Percentiles rank a stretch among this genome's conserved stretches.
phyloP scores from a whole-genome alignment of 352 stramenopile genomes.

The Globisporangium echinulatum region DNA sequence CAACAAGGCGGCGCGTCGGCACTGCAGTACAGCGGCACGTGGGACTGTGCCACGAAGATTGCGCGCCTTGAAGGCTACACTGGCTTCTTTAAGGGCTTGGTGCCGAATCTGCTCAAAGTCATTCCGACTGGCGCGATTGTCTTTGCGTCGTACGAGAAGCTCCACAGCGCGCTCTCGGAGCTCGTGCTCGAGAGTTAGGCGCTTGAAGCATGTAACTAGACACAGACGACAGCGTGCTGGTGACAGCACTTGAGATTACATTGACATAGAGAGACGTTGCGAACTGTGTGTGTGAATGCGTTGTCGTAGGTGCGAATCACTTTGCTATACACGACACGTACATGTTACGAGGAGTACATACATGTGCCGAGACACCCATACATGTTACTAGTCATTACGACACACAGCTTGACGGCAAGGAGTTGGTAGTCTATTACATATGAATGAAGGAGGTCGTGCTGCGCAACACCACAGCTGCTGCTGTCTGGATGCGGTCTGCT shows the following conservation, averaged over 20 bases:
- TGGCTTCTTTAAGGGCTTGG: conserved; percentile 94
- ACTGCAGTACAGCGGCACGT: conserved; percentile 87
- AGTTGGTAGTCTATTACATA: conserved; percentile 35
- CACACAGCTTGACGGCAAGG: too few species aligned
- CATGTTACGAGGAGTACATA: too few species aligned
- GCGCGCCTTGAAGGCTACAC: conserved; percentile 85
- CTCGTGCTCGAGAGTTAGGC: conserved; percentile 28
- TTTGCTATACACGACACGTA: too few species aligned
- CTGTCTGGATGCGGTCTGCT: too few species aligned
- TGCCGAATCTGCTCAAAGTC: conserved; percentile 94
- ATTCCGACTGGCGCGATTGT: conserved; percentile 96
- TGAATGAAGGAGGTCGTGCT: conserved; percentile 15
- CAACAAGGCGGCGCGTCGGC: conserved; percentile 86
- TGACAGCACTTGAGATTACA: too few species aligned
- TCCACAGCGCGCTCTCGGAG: conserved; percentile 45
- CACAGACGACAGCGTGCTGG: too few species aligned
- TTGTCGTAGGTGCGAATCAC: too few species aligned
- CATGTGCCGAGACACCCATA: too few species aligned
- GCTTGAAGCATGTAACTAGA: too few species aligned
- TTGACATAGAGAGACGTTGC: too few species aligned
- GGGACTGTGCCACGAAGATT: conserved; percentile 88
- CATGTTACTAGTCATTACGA: too few species aligned
- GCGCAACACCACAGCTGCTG: neutral
- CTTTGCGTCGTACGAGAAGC: conserved; percentile 83
- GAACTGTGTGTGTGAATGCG: too few species aligned